phyloP scores from a whole-genome alignment of 2,329 filamentous ascomycete species.

The Leptoxyphium fumago region DNA sequence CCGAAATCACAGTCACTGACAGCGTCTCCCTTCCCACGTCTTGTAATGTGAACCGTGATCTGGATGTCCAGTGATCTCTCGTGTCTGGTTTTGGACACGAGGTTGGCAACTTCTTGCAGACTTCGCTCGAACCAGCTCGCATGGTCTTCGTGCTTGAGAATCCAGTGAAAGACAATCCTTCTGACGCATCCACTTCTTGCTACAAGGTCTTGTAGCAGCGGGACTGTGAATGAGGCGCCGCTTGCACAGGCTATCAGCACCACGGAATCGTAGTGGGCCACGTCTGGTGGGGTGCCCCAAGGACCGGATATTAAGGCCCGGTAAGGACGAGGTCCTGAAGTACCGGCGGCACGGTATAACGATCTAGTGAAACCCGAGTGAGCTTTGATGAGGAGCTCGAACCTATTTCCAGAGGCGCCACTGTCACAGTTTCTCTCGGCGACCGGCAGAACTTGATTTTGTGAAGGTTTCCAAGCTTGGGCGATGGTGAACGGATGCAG shows the following conservation, averaged over 20 bases:
- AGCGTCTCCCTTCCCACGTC: neutral
- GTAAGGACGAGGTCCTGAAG: slow-evolving; percentile 4
- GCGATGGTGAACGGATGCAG: slow-evolving; percentile 50
- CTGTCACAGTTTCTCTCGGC: neutral
- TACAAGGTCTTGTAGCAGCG: slow-evolving; percentile 42
- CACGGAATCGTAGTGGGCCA: slow-evolving; percentile 47
- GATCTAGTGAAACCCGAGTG: slow-evolving; percentile 15
- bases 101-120: slow-evolving; percentile 8
- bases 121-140: slow-evolving; percentile 9
- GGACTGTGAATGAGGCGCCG: slow-evolving; percentile 44
- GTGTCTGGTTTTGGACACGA: slow-evolving; percentile 17
- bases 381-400: slow-evolving; percentile 17
- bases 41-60: slow-evolving; percentile 39
- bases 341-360: slow-evolving; percentile 11
- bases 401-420: neutral
- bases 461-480: slow-evolving; percentile 5
- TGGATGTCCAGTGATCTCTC: slow-evolving; percentile 29
- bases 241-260: slow-evolving; percentile 45
- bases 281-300: slow-evolving; percentile 17
- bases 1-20: neutral
- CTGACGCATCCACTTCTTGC: slow-evolving; percentile 17
- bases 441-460: neutral
- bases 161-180: slow-evolving; percentile 15
- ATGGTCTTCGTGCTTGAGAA: slow-evolving; percentile 13
- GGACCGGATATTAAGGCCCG: slow-evolving; percentile 16